Percentiles rank a stretch among this genome's conserved stretches.
phyloP scores from a whole-genome alignment of 2,329 filamentous ascomycete genomes.

The Colletotrichum orchidophilum region DNA sequence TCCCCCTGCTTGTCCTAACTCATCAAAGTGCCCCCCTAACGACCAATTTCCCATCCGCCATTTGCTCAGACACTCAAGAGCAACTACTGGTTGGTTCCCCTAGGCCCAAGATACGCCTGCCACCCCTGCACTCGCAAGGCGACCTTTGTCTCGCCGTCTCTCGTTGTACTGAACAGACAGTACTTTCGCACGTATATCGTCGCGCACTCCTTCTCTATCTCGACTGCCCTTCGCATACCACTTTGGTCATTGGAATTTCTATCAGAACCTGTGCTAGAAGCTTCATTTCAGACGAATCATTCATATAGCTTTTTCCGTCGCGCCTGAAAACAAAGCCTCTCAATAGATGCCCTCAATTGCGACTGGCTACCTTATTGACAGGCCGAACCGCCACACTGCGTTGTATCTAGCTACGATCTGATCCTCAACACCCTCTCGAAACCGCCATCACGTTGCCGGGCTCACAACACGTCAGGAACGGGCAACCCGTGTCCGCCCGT shows the following conservation, averaged over 20 bases:
- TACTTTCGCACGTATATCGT: neutral
- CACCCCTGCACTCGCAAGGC: neutral
- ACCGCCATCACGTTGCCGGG: constrained; percentile 59
- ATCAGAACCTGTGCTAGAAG: neutral
- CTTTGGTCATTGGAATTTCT: neutral
- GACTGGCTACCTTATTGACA: neutral
- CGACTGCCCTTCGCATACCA: neutral
- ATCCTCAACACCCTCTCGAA: constrained; percentile 2
- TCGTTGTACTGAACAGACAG: neutral
- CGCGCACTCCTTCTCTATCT: neutral
- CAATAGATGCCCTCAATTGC: neutral
- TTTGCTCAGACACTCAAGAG: neutral
- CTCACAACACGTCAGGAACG: constrained; percentile 53
- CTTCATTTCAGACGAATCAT: neutral
- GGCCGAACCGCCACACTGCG: neutral
- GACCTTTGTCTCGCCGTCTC: neutral
- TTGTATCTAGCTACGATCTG: constrained; percentile 1
- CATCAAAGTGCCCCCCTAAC: constrained; percentile 15
- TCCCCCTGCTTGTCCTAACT: neutral
- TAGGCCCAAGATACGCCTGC: neutral
- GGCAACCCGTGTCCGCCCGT: constrained; percentile 54
- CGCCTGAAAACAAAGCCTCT: neutral
- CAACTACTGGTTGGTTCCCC: neutral
- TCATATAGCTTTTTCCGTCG: neutral
- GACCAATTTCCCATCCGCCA: constrained; percentile 15